These are phyloP conservation scores for Colletotrichum zoysiae DNA, from an alignment of 2,329 filamentous ascomycete species.

Conservation along the genomic window DNA sequence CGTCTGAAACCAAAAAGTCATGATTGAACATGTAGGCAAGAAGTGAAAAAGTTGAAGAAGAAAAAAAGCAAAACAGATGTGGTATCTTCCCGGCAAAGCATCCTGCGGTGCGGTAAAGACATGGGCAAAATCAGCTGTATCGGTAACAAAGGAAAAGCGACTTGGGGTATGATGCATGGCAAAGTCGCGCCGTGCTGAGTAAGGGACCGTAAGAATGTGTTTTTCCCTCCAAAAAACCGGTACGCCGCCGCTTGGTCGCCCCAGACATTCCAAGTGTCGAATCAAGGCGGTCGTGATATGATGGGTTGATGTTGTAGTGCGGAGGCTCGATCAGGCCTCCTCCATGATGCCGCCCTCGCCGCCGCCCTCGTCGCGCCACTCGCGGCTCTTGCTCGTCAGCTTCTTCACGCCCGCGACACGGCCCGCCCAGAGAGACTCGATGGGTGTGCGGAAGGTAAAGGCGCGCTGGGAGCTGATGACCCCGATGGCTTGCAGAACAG, in stretches of 20 bases:
- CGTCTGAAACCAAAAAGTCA: conserved; percentile 15
- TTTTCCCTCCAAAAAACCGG: conserved; percentile 28
- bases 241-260: conserved; percentile 30
- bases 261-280: conserved; percentile 24
- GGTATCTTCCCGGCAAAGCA: conserved; percentile 42
- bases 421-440: conserved; percentile 89
- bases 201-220: conserved; percentile 35
- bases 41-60: conserved; percentile 13
- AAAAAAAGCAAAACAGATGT: conserved; percentile 29
- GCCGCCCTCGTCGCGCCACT: conserved; percentile 90
- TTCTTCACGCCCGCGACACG: conserved; percentile 85
- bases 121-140: conserved; percentile 29
- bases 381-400: conserved; percentile 84
- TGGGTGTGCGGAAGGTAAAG: conserved; percentile 91
- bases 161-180: conserved; percentile 37
- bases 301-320: conserved; percentile 24
- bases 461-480: conserved; percentile 95
- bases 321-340: conserved; percentile 60
- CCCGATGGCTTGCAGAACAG: conserved; percentile 94
- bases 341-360: conserved; percentile 76
- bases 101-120: conserved; percentile 41
- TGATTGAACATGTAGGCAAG: conserved; percentile 6
- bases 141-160: conserved; percentile 31
- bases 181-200: conserved; percentile 35
- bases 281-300: conserved; percentile 32